Base-by-base conservation (phyloP, 140 eudicot genomes). In the Senecio squalidus region DNA sequence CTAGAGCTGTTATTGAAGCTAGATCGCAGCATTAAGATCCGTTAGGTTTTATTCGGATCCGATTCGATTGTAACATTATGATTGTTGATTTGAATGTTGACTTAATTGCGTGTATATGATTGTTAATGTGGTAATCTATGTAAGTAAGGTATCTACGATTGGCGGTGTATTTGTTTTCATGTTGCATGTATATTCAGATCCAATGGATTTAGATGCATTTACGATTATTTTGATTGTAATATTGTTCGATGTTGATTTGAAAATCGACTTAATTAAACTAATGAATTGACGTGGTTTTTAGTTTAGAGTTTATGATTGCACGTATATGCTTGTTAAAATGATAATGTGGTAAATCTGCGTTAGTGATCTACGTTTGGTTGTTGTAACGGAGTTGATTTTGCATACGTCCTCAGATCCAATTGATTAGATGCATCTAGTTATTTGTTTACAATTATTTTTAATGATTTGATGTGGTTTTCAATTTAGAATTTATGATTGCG, bases 321-420 rank as follows among this genome's bases (percentile, higher is more conserved):
- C 2, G 5, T 30, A 9, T 1, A 1, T 30, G 36, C 1, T 30
- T 30, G 36, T 30, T 30, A 30, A 30, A 4, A 9, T 30, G 36
- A 30, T 39, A 60, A 40, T 66, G 34, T 23, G 43, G 10, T 49
- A 10, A 20, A 14, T 47, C 54, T 30, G 39, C 34, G 46, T 58
- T 10, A 26, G 9, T 14, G 65, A 50, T 41, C 50, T 44, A 67
- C 38, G 20, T 3, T 60, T 28, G 15, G 14, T 48, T 27, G 26
- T 48, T 67, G 36, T 22, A 55, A 44, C n/a, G 4, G 6, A 39
- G 31, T 51, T 66, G 40, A 40, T 66, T 29, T 38, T 11, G 64
- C 27, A 21, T 55, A 20, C 66, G 23, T 44, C 31, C 9, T 31
- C 47, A 60, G 75, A 69, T 60, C 75, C 46, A 14, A 20, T 41